phyloP scores from a whole-genome alignment of 2,329 filamentous ascomycete species.

The Phialophora macrospora region DNA sequence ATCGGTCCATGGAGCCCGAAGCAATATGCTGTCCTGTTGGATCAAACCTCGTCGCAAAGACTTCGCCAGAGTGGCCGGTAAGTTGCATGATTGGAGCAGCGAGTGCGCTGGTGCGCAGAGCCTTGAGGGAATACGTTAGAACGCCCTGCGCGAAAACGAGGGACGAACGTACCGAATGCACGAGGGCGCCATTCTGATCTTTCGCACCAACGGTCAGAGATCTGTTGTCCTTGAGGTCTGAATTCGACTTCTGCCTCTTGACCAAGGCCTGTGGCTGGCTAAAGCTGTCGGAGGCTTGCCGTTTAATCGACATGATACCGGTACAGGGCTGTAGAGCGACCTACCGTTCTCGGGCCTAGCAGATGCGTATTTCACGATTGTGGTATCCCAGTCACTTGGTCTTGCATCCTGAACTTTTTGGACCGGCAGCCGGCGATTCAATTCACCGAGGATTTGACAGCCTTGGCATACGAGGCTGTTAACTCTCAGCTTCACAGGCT shows the following conservation, averaged over 20 bases:
- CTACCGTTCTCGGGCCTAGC: neutral
- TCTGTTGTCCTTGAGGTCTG: constrained; percentile 59
- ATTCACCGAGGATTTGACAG: constrained; percentile 1
- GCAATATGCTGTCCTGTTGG: constrained; percentile 86
- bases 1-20: constrained; percentile 92
- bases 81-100: constrained; percentile 95
- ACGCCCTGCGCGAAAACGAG: neutral
- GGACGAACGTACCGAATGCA: constrained; percentile 65
- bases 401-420: constrained; percentile 21
- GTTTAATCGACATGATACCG: constrained; percentile 80
- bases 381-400: neutral
- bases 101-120: constrained; percentile 77
- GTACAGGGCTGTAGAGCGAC: constrained; percentile 3
- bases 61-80: constrained; percentile 76
- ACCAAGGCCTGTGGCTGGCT: constrained; percentile 79
- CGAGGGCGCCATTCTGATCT: constrained; percentile 63
- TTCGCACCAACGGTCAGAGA: constrained; percentile 61
- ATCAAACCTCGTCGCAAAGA: constrained; percentile 90
- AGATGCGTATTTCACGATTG: neutral
- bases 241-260: constrained; percentile 81
- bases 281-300: constrained; percentile 84
- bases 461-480: constrained; percentile 12
- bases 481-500: neutral
- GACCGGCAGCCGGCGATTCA: constrained; percentile 12
- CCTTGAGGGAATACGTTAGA: constrained; percentile 55